phyloP scores from a whole-genome alignment of 306 rosid species.

The Abrus precatorius region DNA sequence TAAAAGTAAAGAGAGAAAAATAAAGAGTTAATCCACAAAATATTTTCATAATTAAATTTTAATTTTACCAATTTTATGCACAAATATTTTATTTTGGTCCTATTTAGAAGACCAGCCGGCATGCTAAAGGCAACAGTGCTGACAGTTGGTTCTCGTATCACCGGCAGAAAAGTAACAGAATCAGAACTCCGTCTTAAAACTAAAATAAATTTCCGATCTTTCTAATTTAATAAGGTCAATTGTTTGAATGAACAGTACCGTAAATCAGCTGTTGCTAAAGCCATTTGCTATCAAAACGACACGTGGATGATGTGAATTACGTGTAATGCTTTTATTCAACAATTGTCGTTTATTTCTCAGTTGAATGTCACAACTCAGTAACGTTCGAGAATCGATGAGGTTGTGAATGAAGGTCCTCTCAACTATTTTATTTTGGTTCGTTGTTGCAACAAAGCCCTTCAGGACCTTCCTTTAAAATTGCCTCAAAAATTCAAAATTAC shows the following conservation, averaged over 20 bases:
- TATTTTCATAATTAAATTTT: background rate
- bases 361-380: slow-evolving; percentile 40
- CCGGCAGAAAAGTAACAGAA: slow-evolving; percentile 37
- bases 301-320: slow-evolving; percentile 45
- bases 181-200: background rate
- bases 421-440: slow-evolving; percentile 48
- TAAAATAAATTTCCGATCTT: background rate
- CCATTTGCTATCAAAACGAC: slow-evolving; percentile 47
- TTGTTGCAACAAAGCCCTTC: slow-evolving; percentile 69
- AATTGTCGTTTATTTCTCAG: slow-evolving; percentile 22
- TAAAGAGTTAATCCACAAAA: background rate
- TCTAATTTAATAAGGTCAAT: slow-evolving; percentile 12
- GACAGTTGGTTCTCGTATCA: slow-evolving; percentile 30
- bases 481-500: slow-evolving; percentile 33
- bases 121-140: slow-evolving; percentile 40
- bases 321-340: slow-evolving; percentile 41
- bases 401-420: slow-evolving; percentile 22
- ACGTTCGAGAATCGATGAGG: slow-evolving; percentile 17
- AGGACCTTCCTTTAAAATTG: slow-evolving; percentile 67
- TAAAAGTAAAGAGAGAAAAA: background rate
- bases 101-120: slow-evolving; percentile 12
- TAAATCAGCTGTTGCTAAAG: slow-evolving; percentile 21
- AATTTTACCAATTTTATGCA: background rate
- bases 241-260: slow-evolving; percentile 21
- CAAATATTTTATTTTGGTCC: background rate